Base-by-base conservation (phyloP, 176 grass and related monocot species). In the Raddia distichophylla region DNA sequence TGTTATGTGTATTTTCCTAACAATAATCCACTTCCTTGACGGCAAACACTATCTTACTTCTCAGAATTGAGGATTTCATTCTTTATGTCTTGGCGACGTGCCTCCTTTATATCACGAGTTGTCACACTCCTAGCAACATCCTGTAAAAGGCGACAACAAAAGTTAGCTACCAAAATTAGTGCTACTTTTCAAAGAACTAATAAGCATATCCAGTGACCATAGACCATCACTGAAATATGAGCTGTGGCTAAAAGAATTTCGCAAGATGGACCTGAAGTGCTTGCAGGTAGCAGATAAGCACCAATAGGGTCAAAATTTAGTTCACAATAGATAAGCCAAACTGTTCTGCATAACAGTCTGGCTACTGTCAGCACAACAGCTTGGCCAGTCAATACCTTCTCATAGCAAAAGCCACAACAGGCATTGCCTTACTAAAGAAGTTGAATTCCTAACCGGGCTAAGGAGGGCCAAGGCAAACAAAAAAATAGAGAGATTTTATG, bases 1-100 rank as follows among this genome's bases (percentile, higher is more conserved):
- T 75, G 48, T 10, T 13, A 85, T 20, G 51, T 71, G 55, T 64
- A 64, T 59, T 81, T 70, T 63, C 52, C 43, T 60, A 80, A 49
- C 3, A 82, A 5, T 87, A 61, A 54, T 17, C 5, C 54, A 32
- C 37, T 72, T 72, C 13, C 43, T 75, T 63, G 27, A 18, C 8
- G 14, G 55, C 46, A 20, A 35, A 46, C 4, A 53, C 27, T 63
- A 64, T 75, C 81, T 86, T 89, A 95, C 96, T 91, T 95, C 71
- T 93, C 79, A 37, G 96, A 98, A 74, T 98, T 98, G 18, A 98
- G 96, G 72, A 98, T 98, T 91, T 98, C 96, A 86, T 93, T 98
- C 71, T 89, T 95, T 85, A 95, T 84, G 77, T 98, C 95, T 86
- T 98, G 92, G 8, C 88, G 86, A 66, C 95, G 84, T 50, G 96